Evolutionary conservation across 495 filamentous ascomycete species (phyloP).

Genomic region (Neurospora sp.): DNA sequence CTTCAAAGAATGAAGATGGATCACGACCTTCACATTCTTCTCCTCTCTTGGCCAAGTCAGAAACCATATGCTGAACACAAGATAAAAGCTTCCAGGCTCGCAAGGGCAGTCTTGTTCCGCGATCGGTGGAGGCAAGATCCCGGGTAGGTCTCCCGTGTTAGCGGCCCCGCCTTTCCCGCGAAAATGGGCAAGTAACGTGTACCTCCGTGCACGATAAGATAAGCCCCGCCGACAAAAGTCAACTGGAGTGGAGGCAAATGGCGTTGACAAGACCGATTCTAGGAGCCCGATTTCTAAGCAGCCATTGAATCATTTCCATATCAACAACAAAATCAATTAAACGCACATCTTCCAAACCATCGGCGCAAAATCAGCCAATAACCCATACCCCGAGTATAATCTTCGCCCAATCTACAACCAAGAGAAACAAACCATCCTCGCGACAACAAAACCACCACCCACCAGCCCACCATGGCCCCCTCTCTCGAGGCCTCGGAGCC

Average conservation of each 20-base stretch:
- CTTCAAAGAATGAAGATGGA: background rate
- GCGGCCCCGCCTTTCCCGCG: background rate
- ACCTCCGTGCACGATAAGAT: background rate
- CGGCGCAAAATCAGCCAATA: too few species aligned
- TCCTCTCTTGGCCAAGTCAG: background rate
- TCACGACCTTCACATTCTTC: background rate
- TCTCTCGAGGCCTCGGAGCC: slow-evolving; percentile 53
- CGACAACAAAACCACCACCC: too few species aligned
- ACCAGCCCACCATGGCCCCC: slow-evolving; percentile 28
- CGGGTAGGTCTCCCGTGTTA: background rate
- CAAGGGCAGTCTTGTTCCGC: background rate
- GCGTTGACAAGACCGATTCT: background rate
- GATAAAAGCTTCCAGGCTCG: background rate
- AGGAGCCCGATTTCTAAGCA: background rate
- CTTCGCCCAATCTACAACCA: background rate
- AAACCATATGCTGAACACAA: background rate
- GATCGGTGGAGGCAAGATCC: background rate
- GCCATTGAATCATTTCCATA: background rate
- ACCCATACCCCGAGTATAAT: slow-evolving; percentile 25
- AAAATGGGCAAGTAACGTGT: background rate
- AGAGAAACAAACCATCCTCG: background rate
- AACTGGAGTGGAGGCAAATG: background rate
- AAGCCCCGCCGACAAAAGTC: background rate
- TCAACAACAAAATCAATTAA: background rate
- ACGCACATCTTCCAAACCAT: background rate